These are phyloP conservation scores for Kodamaea jinghongensis DNA, from an alignment of 805 yeast genomes.

Conservation along the genomic window DNA sequence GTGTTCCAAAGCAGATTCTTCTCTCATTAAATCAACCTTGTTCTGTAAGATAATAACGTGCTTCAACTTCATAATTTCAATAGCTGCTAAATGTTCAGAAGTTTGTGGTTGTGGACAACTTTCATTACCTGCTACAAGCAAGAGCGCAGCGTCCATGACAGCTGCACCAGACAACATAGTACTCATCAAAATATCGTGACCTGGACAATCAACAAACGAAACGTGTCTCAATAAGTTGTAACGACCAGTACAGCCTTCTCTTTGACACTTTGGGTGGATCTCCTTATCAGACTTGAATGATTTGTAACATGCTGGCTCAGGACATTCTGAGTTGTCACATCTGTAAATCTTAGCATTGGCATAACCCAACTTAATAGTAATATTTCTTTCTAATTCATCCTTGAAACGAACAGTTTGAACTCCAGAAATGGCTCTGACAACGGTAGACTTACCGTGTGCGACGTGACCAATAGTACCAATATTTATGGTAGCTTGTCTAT, in stretches of 20 bases:
- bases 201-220: slow-evolving; percentile 99
- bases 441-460: slow-evolving; percentile 93
- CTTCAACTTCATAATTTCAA: slow-evolving; percentile 97
- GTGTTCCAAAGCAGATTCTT: slow-evolving; percentile 94
- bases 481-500: slow-evolving; percentile 98
- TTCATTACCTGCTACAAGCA: slow-evolving; percentile 97
- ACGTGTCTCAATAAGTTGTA: slow-evolving; percentile 92
- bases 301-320: slow-evolving; percentile 92
- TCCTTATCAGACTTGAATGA: slow-evolving; percentile 95
- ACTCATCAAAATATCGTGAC: slow-evolving; percentile 99
- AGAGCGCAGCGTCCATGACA: slow-evolving; percentile 98
- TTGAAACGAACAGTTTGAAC: slow-evolving; percentile 99
- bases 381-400: slow-evolving; percentile 98
- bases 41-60: slow-evolving; percentile 96
- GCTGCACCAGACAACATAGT: slow-evolving; percentile 99
- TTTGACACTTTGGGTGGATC: slow-evolving; percentile 87
- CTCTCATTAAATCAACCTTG: slow-evolving; percentile 98
- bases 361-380: slow-evolving; percentile 96
- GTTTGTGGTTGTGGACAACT: slow-evolving; percentile 99
- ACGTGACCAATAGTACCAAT: slow-evolving; percentile 97
- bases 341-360: slow-evolving; percentile 98
- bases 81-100: slow-evolving; percentile 98
- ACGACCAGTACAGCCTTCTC: slow-evolving; percentile 85
- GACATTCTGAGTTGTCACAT: slow-evolving; percentile 81
- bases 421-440: slow-evolving; percentile 94